phyloP scores from a whole-genome alignment of 768 basidiomycete genomes.

The Auricularia cornea region DNA sequence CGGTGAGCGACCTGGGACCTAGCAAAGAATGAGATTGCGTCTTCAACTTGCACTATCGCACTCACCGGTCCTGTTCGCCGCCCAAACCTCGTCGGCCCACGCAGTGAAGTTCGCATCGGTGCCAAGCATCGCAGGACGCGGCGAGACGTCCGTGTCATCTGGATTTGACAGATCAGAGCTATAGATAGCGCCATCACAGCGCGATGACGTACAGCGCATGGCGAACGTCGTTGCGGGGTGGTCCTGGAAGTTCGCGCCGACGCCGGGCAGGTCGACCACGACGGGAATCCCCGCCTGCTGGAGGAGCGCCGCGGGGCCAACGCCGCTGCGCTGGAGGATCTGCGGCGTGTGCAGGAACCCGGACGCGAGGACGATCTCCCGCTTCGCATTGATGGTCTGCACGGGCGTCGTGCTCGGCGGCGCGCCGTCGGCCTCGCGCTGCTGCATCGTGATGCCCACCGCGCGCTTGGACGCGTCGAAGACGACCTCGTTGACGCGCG shows the following conservation, averaged over 20 bases:
- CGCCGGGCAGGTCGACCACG: constrained; percentile 25
- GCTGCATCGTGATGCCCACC: background rate
- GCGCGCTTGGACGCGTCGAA: background rate
- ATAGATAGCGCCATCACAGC: background rate
- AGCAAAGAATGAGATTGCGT: background rate
- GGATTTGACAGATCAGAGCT: background rate
- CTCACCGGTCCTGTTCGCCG: background rate
- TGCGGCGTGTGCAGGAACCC: background rate
- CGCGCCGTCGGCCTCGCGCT: background rate
- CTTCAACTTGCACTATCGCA: too few relatives aligned
- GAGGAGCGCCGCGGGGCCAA: constrained; percentile 35
- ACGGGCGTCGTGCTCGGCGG: background rate
- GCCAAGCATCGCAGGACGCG: background rate
- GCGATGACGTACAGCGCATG: background rate
- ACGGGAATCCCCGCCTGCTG: constrained; percentile 20
- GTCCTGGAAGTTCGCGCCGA: constrained; percentile 16
- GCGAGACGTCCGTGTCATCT: background rate
- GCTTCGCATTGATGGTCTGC: background rate
- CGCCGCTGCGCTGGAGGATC: constrained; percentile 21
- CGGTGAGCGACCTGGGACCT: background rate
- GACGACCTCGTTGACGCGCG: background rate
- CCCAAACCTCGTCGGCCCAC: background rate
- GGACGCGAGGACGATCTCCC: background rate
- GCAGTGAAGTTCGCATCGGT: background rate
- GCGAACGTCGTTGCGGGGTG: background rate